Conservation (phyloP, 148 eudicot species). For the Spergularia marina region DNA sequence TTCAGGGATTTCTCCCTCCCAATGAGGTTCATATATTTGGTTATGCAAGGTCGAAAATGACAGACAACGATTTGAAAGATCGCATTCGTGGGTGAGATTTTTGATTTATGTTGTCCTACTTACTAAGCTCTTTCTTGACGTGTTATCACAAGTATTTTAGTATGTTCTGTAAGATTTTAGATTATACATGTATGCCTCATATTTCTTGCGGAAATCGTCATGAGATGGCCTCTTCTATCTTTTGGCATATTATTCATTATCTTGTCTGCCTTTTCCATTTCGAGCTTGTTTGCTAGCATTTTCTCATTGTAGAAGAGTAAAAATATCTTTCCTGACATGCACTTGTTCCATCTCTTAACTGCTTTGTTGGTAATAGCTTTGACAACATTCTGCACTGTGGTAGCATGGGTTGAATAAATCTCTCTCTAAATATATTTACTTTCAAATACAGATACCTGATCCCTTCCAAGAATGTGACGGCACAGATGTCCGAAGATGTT, state of each 20-base stretch:
- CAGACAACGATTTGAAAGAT: slow-evolving; percentile 68
- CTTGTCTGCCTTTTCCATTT: background rate
- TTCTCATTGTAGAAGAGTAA: background rate
- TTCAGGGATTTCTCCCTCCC: slow-evolving; percentile 63
- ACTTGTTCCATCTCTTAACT: too few species aligned
- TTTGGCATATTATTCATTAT: background rate
- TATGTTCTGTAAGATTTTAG: background rate
- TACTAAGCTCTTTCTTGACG: background rate
- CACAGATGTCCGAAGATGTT: slow-evolving; percentile 44
- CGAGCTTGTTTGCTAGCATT: background rate
- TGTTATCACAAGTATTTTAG: background rate
- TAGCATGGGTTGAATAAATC: background rate
- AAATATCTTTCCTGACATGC: background rate
- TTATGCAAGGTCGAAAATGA: slow-evolving; percentile 83
- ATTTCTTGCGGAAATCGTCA: background rate
- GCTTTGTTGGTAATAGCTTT: background rate
- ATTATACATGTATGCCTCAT: background rate
- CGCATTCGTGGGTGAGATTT: slow-evolving; percentile 70
- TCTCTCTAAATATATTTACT: slow-evolving; percentile 13
- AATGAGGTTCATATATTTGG: slow-evolving; percentile 84
- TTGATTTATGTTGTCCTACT: background rate
- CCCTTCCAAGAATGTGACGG: slow-evolving; percentile 36
- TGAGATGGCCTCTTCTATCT: background rate
- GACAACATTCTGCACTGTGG: background rate
- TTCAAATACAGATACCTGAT: slow-evolving; percentile 53